Conservation (phyloP, 129 eudicot genomes). For the Helichrysum umbraculigerum region DNA sequence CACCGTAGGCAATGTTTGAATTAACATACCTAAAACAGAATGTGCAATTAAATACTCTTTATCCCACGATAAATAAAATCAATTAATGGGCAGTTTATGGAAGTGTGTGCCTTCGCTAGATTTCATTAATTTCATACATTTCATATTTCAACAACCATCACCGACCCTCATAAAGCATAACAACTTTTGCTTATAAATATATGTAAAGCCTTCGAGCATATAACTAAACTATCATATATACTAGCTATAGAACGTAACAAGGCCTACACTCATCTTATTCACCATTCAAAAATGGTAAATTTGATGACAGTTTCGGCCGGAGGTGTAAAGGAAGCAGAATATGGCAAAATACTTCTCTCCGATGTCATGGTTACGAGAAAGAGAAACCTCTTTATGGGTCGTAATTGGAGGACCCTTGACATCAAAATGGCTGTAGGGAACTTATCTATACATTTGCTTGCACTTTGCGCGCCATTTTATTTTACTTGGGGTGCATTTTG, state of each 20-base stretch:
- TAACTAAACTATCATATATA: neutral
- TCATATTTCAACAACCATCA: neutral
- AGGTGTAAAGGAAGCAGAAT: conserved; percentile 22
- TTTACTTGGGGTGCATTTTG: conserved; percentile 73
- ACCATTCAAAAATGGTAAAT: neutral
- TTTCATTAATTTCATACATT: neutral
- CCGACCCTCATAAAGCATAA: neutral
- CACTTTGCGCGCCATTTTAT: conserved; percentile 60
- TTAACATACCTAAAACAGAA: too few species aligned
- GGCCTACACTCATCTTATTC: neutral
- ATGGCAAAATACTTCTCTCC: conserved; percentile 50
- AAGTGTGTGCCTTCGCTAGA: too few species aligned
- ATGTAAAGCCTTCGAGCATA: neutral
- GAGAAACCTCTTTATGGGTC: conserved; percentile 46
- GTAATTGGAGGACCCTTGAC: conserved; percentile 62
- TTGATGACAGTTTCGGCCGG: neutral
- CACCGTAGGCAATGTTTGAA: too few species aligned
- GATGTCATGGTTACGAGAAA: conserved; percentile 58
- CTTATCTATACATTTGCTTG: conserved; percentile 50
- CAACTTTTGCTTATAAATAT: neutral
- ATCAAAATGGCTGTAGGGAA: conserved; percentile 39
- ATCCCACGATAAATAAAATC: too few species aligned
- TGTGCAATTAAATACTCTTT: too few species aligned
- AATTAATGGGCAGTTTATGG: too few species aligned
- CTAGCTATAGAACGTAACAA: too few species aligned